A percentile compares a stretch with the other conserved stretches of the same genome.
Evolutionary conservation across 2,329 filamentous ascomycete genomes (phyloP).

Genomic region (Trichophyton schoenleinii): DNA sequence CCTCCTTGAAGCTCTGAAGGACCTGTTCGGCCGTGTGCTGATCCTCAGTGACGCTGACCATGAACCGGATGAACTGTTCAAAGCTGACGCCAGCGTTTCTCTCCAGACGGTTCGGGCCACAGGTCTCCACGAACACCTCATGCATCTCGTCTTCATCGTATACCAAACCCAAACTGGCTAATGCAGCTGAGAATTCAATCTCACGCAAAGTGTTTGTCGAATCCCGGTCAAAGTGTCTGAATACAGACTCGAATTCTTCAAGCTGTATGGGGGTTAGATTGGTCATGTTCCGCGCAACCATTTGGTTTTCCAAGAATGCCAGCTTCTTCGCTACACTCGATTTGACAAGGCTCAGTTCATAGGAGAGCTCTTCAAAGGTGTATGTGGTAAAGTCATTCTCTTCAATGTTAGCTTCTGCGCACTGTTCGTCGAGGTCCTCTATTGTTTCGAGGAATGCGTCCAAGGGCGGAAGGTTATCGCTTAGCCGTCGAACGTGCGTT

Average conservation of each 20-base stretch:
- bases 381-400: constrained; percentile 99
- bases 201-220: constrained; percentile 81
- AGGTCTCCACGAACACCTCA: constrained; percentile 81
- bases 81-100: constrained; percentile 67
- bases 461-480: constrained; percentile 74
- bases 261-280: constrained; percentile 96
- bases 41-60: constrained; percentile 97
- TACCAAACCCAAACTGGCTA: constrained; percentile 88
- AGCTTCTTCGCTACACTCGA: constrained; percentile 92
- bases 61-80: constrained; percentile 98
- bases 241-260: constrained; percentile 96
- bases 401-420: constrained; percentile 92
- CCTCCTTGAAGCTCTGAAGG: constrained; percentile 93
- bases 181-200: constrained; percentile 86
- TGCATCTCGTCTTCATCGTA: constrained; percentile 99
- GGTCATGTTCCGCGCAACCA: constrained; percentile 96
- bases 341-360: constrained; percentile 84
- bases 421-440: constrained; percentile 72
- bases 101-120: constrained; percentile 45
- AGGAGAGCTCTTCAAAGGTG: constrained; percentile 89
- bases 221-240: constrained; percentile 93
- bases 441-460: constrained; percentile 85
- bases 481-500: constrained; percentile 71
- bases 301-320: constrained; percentile 93
- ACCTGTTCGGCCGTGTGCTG: constrained; percentile 98